phyloP scores from a whole-genome alignment of 495 filamentous ascomycete species.

The Podospora conica region DNA sequence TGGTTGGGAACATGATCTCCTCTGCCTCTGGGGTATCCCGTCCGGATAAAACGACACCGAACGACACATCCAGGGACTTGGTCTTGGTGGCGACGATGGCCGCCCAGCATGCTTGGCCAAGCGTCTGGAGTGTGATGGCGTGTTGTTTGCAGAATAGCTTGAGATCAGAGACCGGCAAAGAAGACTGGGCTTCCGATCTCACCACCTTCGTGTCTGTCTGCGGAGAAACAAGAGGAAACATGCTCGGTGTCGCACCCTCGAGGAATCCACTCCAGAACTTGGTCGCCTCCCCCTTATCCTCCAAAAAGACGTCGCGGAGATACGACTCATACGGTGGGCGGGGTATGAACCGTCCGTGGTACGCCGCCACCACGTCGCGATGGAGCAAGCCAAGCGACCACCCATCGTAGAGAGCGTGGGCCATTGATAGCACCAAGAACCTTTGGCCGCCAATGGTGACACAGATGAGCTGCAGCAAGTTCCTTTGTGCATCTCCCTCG shows the following conservation, averaged over 20 bases:
- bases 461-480: conserved; percentile 40
- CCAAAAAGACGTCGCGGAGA: conserved; percentile 40
- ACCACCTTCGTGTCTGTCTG: conserved; percentile 17
- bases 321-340: conserved; percentile 43
- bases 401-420: conserved; percentile 78
- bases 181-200: conserved; percentile 44
- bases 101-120: conserved; percentile 62
- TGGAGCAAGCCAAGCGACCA: conserved; percentile 64
- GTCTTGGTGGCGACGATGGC: conserved; percentile 52
- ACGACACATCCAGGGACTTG: conserved; percentile 56
- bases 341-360: conserved; percentile 33
- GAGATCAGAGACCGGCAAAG: conserved; percentile 27
- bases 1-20: conserved; percentile 64
- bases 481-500: conserved; percentile 15
- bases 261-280: conserved; percentile 58
- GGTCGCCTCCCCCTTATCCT: conserved; percentile 32
- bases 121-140: conserved; percentile 56
- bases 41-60: conserved; percentile 67
- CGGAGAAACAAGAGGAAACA: conserved; percentile 22
- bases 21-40: conserved; percentile 53
- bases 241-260: conserved; percentile 37
- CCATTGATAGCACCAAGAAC: conserved; percentile 62
- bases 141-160: conserved; percentile 49
- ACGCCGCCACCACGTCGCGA: conserved; percentile 56
- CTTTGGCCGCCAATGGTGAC: conserved; percentile 25